Evolutionary conservation across 306 rosid species (phyloP), one percentile per base, ranked within the genome.

Genomic region (Sicyos baderoa): DNA sequence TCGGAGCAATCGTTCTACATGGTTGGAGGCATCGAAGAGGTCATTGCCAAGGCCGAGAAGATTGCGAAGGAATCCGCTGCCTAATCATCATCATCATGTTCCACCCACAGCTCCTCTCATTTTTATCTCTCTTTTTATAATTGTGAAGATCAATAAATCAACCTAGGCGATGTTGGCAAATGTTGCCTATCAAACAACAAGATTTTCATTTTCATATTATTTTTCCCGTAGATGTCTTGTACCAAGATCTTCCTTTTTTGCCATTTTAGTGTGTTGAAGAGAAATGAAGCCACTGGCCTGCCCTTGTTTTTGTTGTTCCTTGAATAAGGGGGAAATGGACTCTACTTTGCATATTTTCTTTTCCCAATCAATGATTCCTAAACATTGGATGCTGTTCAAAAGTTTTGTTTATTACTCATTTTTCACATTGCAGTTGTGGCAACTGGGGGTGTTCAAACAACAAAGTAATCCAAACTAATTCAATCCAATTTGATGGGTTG

Each of bases 21-120:
- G 97, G 96, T 92, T 79, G 97, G 97, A 19, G 97, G 97, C 15
- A 92, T 92, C 58, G 97, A 92, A 0, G 97, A 92, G 82, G 97
- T 87, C 73, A 73, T 92, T 78, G 96, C 95, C 0, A 89, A 92
- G 87, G 97, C 96, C 1, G 97, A 92, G 79, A 92, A 89, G 96
- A 87, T 92, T 54, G 83, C 97, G 6, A 92, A 76, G 87, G 97
- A 92, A 76, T 79, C 87, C 0, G 88, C 91, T 2, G 83, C 87
- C 64, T 61, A 61, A 29, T 23, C 23, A 56, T 56, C 37, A 59
- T 35, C 14, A 35, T n/a, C 32, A 0, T 42, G 42, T 64, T 40
- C 45, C 70, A 18, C 32, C 45, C 70, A 18, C 52, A 40, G 5
- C 70, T 64, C 62, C 27, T 50, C 70, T 49, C 25, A 64, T 64